phyloP scores from a whole-genome alignment of 2,329 filamentous ascomycete genomes.

The Penicillium corylophilum region DNA sequence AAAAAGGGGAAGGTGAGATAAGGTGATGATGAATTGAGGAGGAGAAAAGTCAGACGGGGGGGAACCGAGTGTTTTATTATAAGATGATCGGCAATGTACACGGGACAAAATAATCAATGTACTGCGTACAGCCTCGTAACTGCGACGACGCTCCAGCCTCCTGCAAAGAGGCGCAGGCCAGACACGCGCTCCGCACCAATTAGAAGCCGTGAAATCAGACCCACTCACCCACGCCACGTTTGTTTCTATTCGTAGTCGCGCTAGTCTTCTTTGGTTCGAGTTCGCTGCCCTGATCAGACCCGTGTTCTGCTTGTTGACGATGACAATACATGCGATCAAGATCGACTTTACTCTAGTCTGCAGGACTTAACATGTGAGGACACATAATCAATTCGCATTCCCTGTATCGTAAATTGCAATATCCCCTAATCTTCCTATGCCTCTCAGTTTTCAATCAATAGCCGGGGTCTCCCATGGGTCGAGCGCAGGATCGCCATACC shows the following conservation, averaged over 20 bases:
- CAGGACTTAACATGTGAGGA: background rate
- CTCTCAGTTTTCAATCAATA: background rate
- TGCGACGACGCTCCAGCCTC: slow-evolving; percentile 19
- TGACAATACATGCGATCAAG: background rate
- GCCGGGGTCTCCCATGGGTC: slow-evolving; percentile 4
- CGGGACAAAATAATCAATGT: background rate
- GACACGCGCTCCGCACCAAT: slow-evolving; percentile 18
- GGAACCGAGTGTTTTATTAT: slow-evolving; percentile 5
- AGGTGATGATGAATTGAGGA: background rate
- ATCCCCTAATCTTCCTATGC: background rate
- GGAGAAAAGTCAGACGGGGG: background rate
- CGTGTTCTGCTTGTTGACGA: background rate
- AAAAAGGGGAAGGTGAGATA: slow-evolving; percentile 1
- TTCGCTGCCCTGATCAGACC: background rate
- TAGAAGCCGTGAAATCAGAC: background rate
- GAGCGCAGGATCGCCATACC: slow-evolving; percentile 13
- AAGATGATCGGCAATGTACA: slow-evolving; percentile 7
- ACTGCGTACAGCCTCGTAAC: slow-evolving; percentile 14
- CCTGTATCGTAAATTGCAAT: background rate
- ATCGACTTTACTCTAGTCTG: background rate
- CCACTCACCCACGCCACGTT: slow-evolving; percentile 25
- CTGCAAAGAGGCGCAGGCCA: slow-evolving; percentile 20
- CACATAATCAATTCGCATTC: background rate
- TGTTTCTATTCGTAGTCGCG: slow-evolving; percentile 24
- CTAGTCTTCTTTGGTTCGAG: slow-evolving; percentile 8